Evolutionary conservation across 2,329 filamentous ascomycete species (phyloP).

Genomic region (Zelopaecilomyces penicillatus): DNA sequence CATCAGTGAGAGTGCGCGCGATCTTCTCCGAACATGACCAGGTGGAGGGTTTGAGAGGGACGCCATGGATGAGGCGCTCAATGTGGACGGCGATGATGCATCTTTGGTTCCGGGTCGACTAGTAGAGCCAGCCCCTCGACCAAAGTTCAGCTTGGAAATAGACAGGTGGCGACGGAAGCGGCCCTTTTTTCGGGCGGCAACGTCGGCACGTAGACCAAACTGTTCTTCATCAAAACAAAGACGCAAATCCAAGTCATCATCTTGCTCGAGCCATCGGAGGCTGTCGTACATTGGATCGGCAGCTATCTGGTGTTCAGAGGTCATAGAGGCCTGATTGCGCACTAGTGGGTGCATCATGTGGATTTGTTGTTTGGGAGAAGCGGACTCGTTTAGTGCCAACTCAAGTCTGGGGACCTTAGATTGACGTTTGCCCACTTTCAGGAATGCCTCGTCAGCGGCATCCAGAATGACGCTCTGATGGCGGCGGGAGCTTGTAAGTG

Average conservation of each 20-base stretch:
- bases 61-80: slow-evolving; percentile 15
- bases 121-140: slow-evolving; percentile 43
- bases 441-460: slow-evolving; percentile 18
- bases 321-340: slow-evolving; percentile 11
- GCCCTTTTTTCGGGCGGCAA: slow-evolving; percentile 31
- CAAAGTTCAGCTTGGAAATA: slow-evolving; percentile 56
- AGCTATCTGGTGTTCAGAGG: slow-evolving; percentile 19
- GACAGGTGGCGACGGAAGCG: slow-evolving; percentile 64
- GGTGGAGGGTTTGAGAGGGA: slow-evolving; percentile 14
- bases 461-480: slow-evolving; percentile 36
- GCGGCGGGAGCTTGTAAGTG: slow-evolving; percentile 4
- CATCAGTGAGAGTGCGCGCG: slow-evolving; percentile 47
- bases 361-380: background rate
- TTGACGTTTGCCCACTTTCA: slow-evolving; percentile 18
- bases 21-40: slow-evolving; percentile 40
- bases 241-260: slow-evolving; percentile 59
- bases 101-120: slow-evolving; percentile 41
- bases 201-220: slow-evolving; percentile 46
- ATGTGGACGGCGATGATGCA: slow-evolving; percentile 21
- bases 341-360: slow-evolving; percentile 19
- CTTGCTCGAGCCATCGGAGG: slow-evolving; percentile 67
- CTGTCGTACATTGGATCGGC: slow-evolving; percentile 54
- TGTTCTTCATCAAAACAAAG: slow-evolving; percentile 65
- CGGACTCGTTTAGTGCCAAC: background rate
- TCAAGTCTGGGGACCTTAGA: slow-evolving; percentile 15